Conservation (phyloP, 2,329 filamentous ascomycete species). For the Echinosphaeria canescens region DNA sequence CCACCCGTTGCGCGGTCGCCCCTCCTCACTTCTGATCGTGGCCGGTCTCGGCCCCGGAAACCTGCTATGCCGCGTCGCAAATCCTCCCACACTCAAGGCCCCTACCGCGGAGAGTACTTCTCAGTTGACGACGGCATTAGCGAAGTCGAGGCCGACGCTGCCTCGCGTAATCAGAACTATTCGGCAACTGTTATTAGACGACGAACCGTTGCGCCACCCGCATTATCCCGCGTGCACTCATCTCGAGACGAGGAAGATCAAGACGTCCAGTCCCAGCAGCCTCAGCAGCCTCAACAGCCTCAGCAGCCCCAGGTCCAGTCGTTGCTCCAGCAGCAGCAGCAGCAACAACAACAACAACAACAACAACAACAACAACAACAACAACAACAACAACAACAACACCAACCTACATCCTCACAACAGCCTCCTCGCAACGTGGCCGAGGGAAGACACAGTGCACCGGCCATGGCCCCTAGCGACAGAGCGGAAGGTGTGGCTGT, state of each 20-base stretch:
- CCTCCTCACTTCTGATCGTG: slow-evolving; percentile 21
- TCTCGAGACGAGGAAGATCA: slow-evolving; percentile 7
- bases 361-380: no score
- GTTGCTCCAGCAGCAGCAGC: slow-evolving; percentile 5
- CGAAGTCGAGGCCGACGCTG: slow-evolving; percentile 54
- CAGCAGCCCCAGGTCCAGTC: slow-evolving; percentile 2
- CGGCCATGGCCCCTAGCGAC: no score
- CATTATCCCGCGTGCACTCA: slow-evolving; percentile 10
- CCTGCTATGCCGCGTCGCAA: slow-evolving; percentile 51
- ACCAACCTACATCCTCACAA: no score
- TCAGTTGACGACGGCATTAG: slow-evolving; percentile 74
- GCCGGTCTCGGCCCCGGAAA: slow-evolving; percentile 39
- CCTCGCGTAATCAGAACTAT: slow-evolving; percentile 20
- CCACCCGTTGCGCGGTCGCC: slow-evolving; percentile 23
- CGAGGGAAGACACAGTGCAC: no score
- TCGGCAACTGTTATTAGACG: slow-evolving; percentile 16
- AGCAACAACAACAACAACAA: no score
- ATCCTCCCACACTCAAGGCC: slow-evolving; percentile 48
- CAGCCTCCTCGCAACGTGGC: no score
- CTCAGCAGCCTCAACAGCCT: no score
- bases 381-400: no score
- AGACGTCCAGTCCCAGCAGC: no score
- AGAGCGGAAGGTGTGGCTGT: no score
- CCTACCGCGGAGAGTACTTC: slow-evolving; percentile 68
- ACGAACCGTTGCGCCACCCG: slow-evolving; percentile 11